Conservation (phyloP, 2,329 filamentous ascomycete genomes). For the Alternaria sp. region DNA sequence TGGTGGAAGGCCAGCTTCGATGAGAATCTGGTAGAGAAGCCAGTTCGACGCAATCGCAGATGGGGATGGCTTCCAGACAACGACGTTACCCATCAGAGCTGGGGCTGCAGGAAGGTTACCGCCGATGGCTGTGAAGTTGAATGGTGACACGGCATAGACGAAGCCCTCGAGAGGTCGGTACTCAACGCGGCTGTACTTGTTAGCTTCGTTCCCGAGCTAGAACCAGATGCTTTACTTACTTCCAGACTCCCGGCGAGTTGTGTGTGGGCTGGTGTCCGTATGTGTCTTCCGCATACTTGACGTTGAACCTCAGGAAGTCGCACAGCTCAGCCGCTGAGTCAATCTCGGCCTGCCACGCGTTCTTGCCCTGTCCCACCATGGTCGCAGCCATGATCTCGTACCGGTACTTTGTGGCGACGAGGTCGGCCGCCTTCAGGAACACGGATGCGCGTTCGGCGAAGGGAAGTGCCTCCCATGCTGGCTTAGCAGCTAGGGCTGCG, state of each 20-base stretch:
- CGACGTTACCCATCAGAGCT: slow-evolving; percentile 90
- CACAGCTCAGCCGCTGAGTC: slow-evolving; percentile 90
- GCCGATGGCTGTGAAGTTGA: slow-evolving; percentile 97
- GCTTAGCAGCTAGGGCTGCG: slow-evolving; percentile 83
- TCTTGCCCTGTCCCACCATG: slow-evolving; percentile 97
- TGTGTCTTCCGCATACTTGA: slow-evolving; percentile 89
- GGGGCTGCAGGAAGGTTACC: slow-evolving; percentile 85
- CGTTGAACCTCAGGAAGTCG: slow-evolving; percentile 94
- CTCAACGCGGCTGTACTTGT: slow-evolving; percentile 68
- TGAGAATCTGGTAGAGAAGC: slow-evolving; percentile 86
- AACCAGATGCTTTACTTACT: slow-evolving; percentile 54
- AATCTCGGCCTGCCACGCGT: slow-evolving; percentile 99
- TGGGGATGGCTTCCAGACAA: slow-evolving; percentile 96
- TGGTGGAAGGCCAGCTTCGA: slow-evolving; percentile 87
- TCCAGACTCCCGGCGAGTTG: slow-evolving; percentile 86
- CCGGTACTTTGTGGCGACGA: slow-evolving; percentile 89
- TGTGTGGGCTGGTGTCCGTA: slow-evolving; percentile 87
- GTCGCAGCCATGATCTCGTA: slow-evolving; percentile 97
- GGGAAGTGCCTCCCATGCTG: slow-evolving; percentile 82
- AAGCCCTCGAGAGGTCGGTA: slow-evolving; percentile 92
- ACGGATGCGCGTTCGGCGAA: slow-evolving; percentile 91
- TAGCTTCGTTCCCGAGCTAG: slow-evolving; percentile 15
- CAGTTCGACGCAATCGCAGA: slow-evolving; percentile 88
- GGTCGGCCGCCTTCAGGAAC: slow-evolving; percentile 94
- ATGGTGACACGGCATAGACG: slow-evolving; percentile 91